Evolutionary conservation across 2,329 filamentous ascomycete genomes (phyloP), one percentile per base, ranked within the genome.

Genomic region (Penicillium italicum): DNA sequence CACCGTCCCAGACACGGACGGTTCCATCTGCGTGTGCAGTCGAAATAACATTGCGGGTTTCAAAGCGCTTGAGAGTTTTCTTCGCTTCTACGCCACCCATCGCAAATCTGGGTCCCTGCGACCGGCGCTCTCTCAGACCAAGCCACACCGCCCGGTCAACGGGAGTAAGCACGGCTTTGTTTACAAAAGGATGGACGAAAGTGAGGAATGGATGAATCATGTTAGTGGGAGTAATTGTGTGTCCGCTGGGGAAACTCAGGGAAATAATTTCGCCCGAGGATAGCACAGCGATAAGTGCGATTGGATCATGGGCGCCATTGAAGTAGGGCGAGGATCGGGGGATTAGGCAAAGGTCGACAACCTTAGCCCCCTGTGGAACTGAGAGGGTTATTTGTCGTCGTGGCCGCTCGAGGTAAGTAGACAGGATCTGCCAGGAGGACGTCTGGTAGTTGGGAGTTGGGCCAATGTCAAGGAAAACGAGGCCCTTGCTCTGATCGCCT

Each of bases 391-490:
- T 81, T 57, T 88, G 84, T 18, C 84, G 80, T 69, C 90, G 95
- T 6, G 84, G 82, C n/a, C 85, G 86, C 59, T 87, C 84, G 65
- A 96, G 89, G 72, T 97, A 90, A 40, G 86, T 84, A 0, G 86
- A 80, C 0, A 99, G 81, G 0, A 88, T 74, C 68, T 95, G 90
- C 91, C 92, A 97, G 4, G 90, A 86, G 10, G 92, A 93, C 5
- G 94, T 97, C 34, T 90, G 86, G 74, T 97, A 97, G 47, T 90
- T 86, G 1, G 94, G 94, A 7, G 93, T 97, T 45, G 86, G 76
- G 2, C 94, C 94, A 55, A 99, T 79, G 63, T 99, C 94, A 55
- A 97, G 80, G 62, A 97, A 93, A 0, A 89, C 96, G 58, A 99
- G 74, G 5, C 90, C 90, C 72, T 89, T 91, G 5, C 85, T 82